Conservation (phyloP, 108 stramenopile genomes). For the Pseudonitzschia multiseries region DNA sequence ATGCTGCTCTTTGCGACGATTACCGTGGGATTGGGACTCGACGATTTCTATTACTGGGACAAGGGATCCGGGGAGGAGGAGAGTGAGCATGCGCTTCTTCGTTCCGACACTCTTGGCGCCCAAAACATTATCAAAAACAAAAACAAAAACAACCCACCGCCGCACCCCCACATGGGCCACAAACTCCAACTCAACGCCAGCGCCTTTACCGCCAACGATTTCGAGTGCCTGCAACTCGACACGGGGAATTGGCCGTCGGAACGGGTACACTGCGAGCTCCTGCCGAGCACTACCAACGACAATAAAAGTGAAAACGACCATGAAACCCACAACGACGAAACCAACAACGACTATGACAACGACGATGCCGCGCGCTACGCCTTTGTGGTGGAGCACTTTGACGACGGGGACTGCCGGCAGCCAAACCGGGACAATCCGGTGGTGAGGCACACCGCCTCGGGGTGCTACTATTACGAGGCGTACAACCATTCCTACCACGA, state of each 20-base stretch:
- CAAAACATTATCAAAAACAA: neutral
- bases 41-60: neutral
- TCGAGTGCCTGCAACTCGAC: slow-evolving; percentile 1
- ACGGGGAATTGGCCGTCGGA: slow-evolving; percentile 4
- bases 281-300: neutral
- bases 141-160: neutral
- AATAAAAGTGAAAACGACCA: neutral
- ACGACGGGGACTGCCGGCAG: neutral
- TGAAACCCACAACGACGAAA: no score
- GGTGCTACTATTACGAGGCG: neutral
- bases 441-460: slow-evolving; percentile 4
- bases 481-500: slow-evolving; percentile 6
- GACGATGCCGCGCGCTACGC: neutral
- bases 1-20: neutral
- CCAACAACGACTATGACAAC: neutral
- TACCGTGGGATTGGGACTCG: neutral
- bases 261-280: slow-evolving; percentile 2
- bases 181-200: neutral
- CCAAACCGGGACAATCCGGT: neutral
- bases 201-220: slow-evolving; percentile 9
- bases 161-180: neutral
- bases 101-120: no score
- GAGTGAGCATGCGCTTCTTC: no score
- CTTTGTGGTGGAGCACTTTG: slow-evolving; percentile 5
- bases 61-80: no score